Conservation (phyloP, 768 basidiomycete species). For the Termitomyces sp. region DNA sequence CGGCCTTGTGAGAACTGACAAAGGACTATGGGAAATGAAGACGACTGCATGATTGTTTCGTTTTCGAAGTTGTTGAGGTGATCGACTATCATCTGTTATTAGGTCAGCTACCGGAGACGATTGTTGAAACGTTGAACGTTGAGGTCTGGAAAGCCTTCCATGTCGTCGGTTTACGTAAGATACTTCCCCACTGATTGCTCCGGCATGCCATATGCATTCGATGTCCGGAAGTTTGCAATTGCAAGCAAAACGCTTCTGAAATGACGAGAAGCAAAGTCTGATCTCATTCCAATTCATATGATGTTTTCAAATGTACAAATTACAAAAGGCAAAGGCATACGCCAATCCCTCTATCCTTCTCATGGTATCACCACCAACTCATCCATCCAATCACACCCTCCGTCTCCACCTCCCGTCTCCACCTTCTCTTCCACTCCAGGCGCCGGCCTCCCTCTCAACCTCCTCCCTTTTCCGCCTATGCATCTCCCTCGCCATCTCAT, state of each 20-base stretch:
- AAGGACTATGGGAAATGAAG: conserved; percentile 66
- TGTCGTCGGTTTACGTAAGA: too few species aligned
- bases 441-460: conserved; percentile 48
- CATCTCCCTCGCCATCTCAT: conserved; percentile 68
- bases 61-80: too few species aligned
- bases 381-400: conserved; percentile 8
- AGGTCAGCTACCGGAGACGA: too few species aligned
- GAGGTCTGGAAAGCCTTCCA: too few species aligned
- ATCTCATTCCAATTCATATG: not conserved
- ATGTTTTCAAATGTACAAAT: not conserved
- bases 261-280: too few species aligned
- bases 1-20: conserved; percentile 47
- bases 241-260: too few species aligned
- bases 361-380: not conserved
- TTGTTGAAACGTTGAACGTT: too few species aligned
- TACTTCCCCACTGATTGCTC: too few species aligned
- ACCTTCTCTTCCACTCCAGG: conserved; percentile 32
- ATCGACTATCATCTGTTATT: too few species aligned
- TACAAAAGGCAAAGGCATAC: not conserved
- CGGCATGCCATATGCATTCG: too few species aligned
- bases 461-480: conserved; percentile 56
- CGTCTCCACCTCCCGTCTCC: conserved; percentile 27
- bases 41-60: conserved; percentile 19
- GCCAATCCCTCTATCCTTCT: too few species aligned
- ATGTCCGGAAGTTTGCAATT: too few species aligned